Conservation (phyloP, 768 basidiomycete species). For the Lactarius sanguifluus region DNA sequence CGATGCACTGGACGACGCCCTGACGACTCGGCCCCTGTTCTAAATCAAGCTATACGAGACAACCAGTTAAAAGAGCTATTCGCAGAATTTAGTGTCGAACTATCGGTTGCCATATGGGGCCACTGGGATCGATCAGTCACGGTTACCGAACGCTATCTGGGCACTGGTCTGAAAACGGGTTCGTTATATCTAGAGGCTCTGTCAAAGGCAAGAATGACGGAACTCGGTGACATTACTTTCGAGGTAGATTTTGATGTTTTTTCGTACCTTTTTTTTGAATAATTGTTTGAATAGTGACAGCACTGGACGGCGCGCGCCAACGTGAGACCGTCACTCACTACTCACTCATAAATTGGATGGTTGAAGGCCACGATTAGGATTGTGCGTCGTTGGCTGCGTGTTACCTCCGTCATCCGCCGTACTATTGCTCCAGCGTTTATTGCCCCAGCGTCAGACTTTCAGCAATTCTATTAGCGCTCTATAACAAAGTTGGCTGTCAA, state of each 20-base stretch:
- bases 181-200: neutral
- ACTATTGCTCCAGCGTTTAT: neutral
- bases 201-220: neutral
- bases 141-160: neutral
- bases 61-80: neutral
- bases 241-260: neutral
- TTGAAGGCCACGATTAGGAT: neutral
- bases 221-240: neutral
- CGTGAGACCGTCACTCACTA: neutral
- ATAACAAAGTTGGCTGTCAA: neutral
- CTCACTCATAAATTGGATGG: neutral
- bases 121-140: too few species aligned
- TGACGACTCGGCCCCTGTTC: neutral
- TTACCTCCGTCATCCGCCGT: neutral
- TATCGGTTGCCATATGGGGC: too few species aligned
- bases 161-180: neutral
- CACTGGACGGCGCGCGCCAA: too few species aligned
- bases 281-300: too few species aligned
- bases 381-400: neutral
- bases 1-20: neutral
- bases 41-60: neutral
- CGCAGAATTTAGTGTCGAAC: neutral
- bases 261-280: too few species aligned
- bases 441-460: neutral
- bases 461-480: neutral